Conservation (phyloP, 2,329 filamentous ascomycete genomes). For the Neonectria punicea region DNA sequence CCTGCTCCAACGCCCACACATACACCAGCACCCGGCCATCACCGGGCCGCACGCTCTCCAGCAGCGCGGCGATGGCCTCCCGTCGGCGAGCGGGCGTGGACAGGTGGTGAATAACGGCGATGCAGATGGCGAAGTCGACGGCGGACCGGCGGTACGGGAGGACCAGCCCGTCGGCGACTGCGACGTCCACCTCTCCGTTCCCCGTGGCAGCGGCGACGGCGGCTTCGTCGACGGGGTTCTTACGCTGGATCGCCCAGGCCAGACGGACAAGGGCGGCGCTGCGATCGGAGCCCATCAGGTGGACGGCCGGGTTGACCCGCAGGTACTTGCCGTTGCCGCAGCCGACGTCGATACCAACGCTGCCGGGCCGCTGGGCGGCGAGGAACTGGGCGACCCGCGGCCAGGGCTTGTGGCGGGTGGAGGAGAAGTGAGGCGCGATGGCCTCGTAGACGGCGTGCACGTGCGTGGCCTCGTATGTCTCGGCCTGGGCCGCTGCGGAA, state of each 20-base stretch:
- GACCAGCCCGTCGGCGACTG: slow-evolving; percentile 85
- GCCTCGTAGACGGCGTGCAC: slow-evolving; percentile 93
- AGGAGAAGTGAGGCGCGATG: slow-evolving; percentile 86
- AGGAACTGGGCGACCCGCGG: slow-evolving; percentile 88
- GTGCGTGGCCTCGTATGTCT: slow-evolving; percentile 82
- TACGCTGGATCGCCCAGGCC: slow-evolving; percentile 49
- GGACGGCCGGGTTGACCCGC: slow-evolving; percentile 78
- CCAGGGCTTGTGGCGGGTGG: slow-evolving; percentile 87
- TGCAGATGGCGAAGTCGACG: slow-evolving; percentile 88
- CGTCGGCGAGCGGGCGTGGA: slow-evolving; percentile 79
- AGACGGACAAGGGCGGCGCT: slow-evolving; percentile 68
- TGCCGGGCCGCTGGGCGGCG: slow-evolving; percentile 69
- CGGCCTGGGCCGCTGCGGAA: slow-evolving; percentile 44
- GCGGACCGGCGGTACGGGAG: slow-evolving; percentile 75
- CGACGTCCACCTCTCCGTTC: slow-evolving; percentile 66
- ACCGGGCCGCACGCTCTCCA: slow-evolving; percentile 69
- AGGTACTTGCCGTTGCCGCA: slow-evolving; percentile 99
- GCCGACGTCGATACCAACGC: slow-evolving; percentile 88
- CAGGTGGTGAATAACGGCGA: slow-evolving; percentile 94
- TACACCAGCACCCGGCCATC: slow-evolving; percentile 83
- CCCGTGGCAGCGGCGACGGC: slow-evolving; percentile 1
- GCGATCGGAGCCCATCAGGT: slow-evolving; percentile 87
- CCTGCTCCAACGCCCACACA: slow-evolving; percentile 96
- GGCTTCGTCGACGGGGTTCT: slow-evolving; percentile 27
- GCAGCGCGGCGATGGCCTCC: slow-evolving; percentile 76